Percentiles rank a stretch among this genome's conserved stretches.
These are phyloP conservation scores for Moricandia moricandioides DNA, from an alignment of 345 rosid genomes.

Conservation along the genomic window DNA sequence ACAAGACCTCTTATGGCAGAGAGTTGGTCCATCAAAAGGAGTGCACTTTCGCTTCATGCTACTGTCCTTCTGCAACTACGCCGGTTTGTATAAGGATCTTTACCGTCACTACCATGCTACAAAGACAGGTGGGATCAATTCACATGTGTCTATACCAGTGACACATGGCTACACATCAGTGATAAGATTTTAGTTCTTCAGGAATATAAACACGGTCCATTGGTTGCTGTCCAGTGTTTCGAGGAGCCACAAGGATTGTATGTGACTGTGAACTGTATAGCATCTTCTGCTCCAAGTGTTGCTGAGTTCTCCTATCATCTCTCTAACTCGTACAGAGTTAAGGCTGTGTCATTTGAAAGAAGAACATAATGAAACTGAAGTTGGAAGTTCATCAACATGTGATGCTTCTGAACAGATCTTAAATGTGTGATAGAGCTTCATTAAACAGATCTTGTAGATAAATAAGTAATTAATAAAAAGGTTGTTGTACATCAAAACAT, in stretches of 20 bases:
- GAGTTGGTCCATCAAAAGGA: neutral
- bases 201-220: neutral
- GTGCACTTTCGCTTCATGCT: neutral
- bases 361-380: neutral
- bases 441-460: neutral
- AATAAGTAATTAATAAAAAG: neutral
- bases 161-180: neutral
- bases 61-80: neutral
- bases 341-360: neutral
- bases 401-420: neutral
- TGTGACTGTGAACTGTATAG: conserved; percentile 22
- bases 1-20: neutral
- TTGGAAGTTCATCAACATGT: neutral
- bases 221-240: conserved; percentile 29
- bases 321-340: neutral
- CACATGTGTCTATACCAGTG: neutral
- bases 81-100: neutral
- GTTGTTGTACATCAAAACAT: conserved; percentile 16
- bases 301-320: neutral
- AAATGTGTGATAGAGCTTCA: neutral
- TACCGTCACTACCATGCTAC: neutral
- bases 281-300: neutral
- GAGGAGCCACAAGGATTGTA: conserved; percentile 20
- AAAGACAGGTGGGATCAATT: neutral
- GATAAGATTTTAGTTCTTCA: neutral